Evolutionary conservation across 345 rosid genomes (phyloP).

Genomic region (Eucalyptus victrix): DNA sequence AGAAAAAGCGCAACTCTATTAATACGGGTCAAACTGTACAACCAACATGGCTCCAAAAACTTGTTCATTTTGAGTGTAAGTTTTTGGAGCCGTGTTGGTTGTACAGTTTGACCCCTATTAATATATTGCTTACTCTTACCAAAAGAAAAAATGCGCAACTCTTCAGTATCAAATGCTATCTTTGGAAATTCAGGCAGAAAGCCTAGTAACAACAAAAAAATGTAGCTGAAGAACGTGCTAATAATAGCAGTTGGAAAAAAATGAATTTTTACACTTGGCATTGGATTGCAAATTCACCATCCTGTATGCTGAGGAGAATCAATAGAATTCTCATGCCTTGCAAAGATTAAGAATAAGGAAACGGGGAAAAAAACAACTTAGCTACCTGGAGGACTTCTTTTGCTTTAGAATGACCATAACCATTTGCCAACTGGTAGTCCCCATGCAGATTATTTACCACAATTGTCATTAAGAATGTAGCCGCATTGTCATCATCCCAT

Average conservation of each 20-base stretch:
- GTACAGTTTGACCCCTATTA: no score
- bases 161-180: not conserved
- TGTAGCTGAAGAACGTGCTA: not conserved
- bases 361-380: not conserved
- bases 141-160: not conserved
- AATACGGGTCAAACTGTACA: no score
- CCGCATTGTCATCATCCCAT: slow-evolving; percentile 60
- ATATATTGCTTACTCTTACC: no score
- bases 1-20: not conserved
- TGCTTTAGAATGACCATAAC: slow-evolving; percentile 41
- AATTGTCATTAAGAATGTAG: slow-evolving; percentile 53
- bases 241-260: not conserved
- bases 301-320: not conserved
- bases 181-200: not conserved
- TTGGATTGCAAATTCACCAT: not conserved
- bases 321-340: not conserved
- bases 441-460: slow-evolving; percentile 58
- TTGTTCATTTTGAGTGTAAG: no score
- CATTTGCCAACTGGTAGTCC: slow-evolving; percentile 69
- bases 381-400: slow-evolving; percentile 56
- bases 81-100: no score
- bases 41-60: no score
- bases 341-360: not conserved
- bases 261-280: not conserved
- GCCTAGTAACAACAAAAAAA: not conserved